Base-by-base conservation (phyloP, 345 rosid genomes). In the Euphorbia peplus region DNA sequence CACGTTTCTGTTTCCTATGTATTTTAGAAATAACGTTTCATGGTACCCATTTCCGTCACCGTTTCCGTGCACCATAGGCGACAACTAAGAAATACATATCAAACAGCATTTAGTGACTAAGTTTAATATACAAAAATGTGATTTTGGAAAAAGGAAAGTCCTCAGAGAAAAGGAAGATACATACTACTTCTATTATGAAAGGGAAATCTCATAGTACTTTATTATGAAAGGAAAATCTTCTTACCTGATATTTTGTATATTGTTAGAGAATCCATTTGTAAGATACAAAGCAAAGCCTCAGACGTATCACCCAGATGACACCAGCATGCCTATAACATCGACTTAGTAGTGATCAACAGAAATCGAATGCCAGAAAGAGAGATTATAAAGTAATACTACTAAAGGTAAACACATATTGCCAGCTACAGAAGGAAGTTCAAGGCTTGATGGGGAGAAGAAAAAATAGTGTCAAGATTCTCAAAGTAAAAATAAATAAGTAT, bases 251-350 rank as follows among this genome's bases (percentile, higher is more conserved):
- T 79, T 60, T 77, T 89, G 80, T 91, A 91, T 63, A 91, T 72
- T 18, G 95, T 83, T 73, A 95, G 59, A 25, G 89, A 84, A 70
- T 81, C 96, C 73, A 63, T 70, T 73, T 82, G 90, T 72, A 95
- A 83, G 72, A 88, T 83, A 70, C 99, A 95, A 50, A 93, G 95
- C 72, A 74, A 75, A 67, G 95, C 85, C 72, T 87, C 96, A 3
- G 85, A 73, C 47, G 60, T 73, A 68, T 78, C 87, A 72, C 87
- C 89, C 51, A 91, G 57, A 68, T 74, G 89, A 82, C 91, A 88
- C 99, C 99, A 95, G 75, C 97, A 91, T 56, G 83, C 96, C 99
- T 93, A 73, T 6, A 69, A 56, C 73, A 60, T n/a, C n/a, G 9
- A 25, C 13, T 16, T 8, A 46, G 28, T 12, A 26, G 37, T 35